These are phyloP conservation scores for Melampsora americana DNA, from an alignment of 1,284 basidiomycete species.

Conservation along the genomic window DNA sequence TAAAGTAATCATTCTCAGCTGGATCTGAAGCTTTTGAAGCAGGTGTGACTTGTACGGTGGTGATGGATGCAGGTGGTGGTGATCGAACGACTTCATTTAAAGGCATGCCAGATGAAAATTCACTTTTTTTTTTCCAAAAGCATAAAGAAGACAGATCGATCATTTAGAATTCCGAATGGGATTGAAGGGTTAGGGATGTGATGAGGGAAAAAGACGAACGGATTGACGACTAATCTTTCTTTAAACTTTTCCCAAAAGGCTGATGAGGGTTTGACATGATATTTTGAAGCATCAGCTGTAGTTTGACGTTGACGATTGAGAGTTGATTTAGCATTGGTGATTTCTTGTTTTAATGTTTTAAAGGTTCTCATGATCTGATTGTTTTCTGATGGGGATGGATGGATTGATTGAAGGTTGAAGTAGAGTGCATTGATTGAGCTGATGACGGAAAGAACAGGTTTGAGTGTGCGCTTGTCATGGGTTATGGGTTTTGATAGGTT, in stretches of 20 bases:
- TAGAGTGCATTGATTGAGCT: no score
- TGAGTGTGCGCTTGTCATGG: no score
- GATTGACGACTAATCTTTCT: slow-evolving; percentile 34
- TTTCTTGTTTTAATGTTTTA: slow-evolving; percentile 11
- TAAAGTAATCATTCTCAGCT: slow-evolving; percentile 35
- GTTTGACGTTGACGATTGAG: slow-evolving; percentile 23
- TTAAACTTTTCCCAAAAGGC: slow-evolving; percentile 38
- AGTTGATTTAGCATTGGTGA: slow-evolving; percentile 16
- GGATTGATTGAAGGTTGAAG: no score
- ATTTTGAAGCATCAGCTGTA: slow-evolving; percentile 32
- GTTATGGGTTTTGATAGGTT: no score
- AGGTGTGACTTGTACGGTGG: slow-evolving; percentile 38
- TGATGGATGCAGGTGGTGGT: slow-evolving; percentile 34
- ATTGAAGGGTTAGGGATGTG: background rate
- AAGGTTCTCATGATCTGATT: slow-evolving; percentile 8
- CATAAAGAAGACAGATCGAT: background rate
- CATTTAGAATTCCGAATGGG: background rate
- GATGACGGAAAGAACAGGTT: no score
- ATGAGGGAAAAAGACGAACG: slow-evolving; percentile 17
- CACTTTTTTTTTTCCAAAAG: background rate
- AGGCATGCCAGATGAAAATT: slow-evolving; percentile 35
- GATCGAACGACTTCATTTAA: slow-evolving; percentile 20
- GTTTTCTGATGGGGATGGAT: no score
- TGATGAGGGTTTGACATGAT: slow-evolving; percentile 29
- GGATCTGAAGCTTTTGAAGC: slow-evolving; percentile 44